Base-by-base conservation (phyloP, 495 filamentous ascomycete genomes). In the Jackrogersella minutella region DNA sequence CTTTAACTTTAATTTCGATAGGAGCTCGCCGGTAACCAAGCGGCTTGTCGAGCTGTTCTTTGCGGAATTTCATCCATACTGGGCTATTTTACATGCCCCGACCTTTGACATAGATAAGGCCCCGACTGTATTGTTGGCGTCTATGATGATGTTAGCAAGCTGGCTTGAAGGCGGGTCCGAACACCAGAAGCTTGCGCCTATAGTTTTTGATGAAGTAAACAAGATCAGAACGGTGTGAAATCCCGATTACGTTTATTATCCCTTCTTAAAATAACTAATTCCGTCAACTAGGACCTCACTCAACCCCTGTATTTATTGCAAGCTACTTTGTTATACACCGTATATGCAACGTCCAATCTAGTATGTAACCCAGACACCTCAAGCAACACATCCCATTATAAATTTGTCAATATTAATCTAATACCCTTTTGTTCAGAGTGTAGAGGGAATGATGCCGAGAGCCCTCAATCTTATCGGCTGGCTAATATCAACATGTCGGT, bases 31-130 rank as follows among this genome's bases (percentile, higher is more conserved):
- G 10, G 30, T 14, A n/a, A 64, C 58, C 2, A 49, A 43, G n/a
- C 65, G 66, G 22, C 68, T 77, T 14, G 30, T 75, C 5, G 36
- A 70, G 16, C 14, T 71, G 4, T 78, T 69, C 58, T 74, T 78
- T 21, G 9, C 13, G 13, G 67, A 72, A 5, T 51, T 74, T 33
- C 74, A 78, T 56, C 73, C 68, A 9, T 68, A 71, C 26, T 78
- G 76, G 76, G 63, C 71, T 34, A 67, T 76, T 24, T 55, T 78
- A 36, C 76, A 78, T 62, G 69, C 34, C 0, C 64, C 74, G 1
- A 75, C 70, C 1, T 78, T 76, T 24, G 52, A 72, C 17, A 22
- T 65, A 10, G 54, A 56, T 6, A 55, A 66, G 1, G 33, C 63
- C 2, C 70, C 71, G 2, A 50, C 70, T 8, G 21, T 66, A 2